These are phyloP conservation scores for Batkoa obscura DNA, from an alignment of 371 early-diverging fungal species.

Conservation along the genomic window DNA sequence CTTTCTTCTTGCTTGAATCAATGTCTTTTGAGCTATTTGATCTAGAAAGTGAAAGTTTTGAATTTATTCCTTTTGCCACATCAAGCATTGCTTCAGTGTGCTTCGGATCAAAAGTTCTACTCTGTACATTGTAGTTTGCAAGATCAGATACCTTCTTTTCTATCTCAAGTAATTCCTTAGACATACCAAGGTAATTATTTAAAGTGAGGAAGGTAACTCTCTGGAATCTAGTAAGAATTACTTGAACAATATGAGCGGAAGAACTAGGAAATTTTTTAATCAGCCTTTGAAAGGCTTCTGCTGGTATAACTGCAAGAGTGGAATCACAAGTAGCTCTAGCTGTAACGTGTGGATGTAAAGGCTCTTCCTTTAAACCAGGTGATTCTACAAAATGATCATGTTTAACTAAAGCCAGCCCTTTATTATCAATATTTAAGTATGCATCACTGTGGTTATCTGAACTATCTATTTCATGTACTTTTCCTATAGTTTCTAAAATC, in stretches of 20 bases:
- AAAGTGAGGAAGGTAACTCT: conserved; percentile 85
- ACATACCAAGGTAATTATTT: conserved; percentile 75
- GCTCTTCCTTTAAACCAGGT: conserved; percentile 3
- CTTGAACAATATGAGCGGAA: conserved; percentile 87
- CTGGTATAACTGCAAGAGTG: conserved; percentile 88
- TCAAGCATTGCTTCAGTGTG: neutral
- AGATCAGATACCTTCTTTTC: conserved; percentile 58
- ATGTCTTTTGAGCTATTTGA: too few relatives aligned
- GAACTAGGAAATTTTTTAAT: conserved; percentile 82
- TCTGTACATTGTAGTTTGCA: conserved; percentile 18
- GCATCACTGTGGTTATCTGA: conserved; percentile 1
- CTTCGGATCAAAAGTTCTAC: neutral
- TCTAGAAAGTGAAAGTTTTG: too few relatives aligned
- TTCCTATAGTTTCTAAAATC: neutral
- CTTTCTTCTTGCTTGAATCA: too few relatives aligned
- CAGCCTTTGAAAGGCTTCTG: conserved; percentile 73
- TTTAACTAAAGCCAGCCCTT: neutral
- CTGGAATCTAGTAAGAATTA: conserved; percentile 87
- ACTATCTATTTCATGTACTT: too few relatives aligned
- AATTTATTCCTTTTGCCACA: neutral
- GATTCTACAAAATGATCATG: conserved; percentile 2
- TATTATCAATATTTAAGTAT: neutral
- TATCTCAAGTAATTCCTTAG: conserved; percentile 66
- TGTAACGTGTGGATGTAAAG: conserved; percentile 50
- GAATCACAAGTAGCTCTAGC: conserved; percentile 74